A percentile compares a stretch with the other conserved stretches of the same genome.
phyloP scores from a whole-genome alignment of 345 rosid genomes.

The Eucalyptus globulus region DNA sequence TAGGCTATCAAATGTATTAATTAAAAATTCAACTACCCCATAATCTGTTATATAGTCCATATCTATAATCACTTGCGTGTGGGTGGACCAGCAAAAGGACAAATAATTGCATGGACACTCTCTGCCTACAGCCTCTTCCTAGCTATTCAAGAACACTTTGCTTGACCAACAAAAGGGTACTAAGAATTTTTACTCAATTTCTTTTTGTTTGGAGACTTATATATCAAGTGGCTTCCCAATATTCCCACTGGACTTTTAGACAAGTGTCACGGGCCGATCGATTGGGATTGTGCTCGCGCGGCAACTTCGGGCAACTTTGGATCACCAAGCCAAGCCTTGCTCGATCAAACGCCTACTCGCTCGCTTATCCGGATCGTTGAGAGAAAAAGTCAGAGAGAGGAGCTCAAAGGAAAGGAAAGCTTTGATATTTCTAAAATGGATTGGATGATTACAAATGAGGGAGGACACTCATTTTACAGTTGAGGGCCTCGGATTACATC shows the following conservation, averaged over 20 bases:
- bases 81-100: not conserved
- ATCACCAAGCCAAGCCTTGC: too few relatives aligned
- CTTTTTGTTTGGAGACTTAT: not conserved
- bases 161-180: not conserved
- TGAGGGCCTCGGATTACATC: too few relatives aligned
- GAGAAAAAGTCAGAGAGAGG: too few relatives aligned
- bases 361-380: too few relatives aligned
- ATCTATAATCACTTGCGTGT: not conserved
- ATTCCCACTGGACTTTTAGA: not conserved
- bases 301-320: too few relatives aligned
- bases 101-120: not conserved
- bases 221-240: not conserved
- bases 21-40: not conserved
- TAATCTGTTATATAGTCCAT: not conserved
- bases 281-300: too few relatives aligned
- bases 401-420: too few relatives aligned
- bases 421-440: too few relatives aligned
- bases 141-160: not conserved
- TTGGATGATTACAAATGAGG: too few relatives aligned
- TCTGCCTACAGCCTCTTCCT: not conserved
- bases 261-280: too few relatives aligned
- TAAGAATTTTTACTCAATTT: not conserved
- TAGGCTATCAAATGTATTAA: not conserved
- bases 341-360: too few relatives aligned
- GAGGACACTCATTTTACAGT: too few relatives aligned